A percentile compares a stretch with the other conserved stretches of the same genome.
These are phyloP conservation scores for Globisporangium viniferum DNA, from an alignment of 352 stramenopile species.

Conservation along the genomic window DNA sequence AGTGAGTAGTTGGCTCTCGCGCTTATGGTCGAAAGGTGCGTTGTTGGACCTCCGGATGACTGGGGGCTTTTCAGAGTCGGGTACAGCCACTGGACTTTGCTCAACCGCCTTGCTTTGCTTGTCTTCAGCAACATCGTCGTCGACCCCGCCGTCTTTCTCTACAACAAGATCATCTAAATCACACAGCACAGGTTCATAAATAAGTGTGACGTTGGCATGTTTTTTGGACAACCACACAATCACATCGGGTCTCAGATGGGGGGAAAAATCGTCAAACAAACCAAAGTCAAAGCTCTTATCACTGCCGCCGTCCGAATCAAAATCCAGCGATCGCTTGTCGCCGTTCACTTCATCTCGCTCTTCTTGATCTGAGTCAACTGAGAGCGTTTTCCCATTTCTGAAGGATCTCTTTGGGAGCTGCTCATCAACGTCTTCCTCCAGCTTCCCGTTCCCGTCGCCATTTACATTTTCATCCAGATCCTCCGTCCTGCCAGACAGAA, in stretches of 20 bases:
- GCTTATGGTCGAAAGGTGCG: background rate
- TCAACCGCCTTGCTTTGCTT: background rate
- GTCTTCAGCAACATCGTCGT: background rate
- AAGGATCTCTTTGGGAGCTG: constrained; percentile 16
- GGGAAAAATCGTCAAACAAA: constrained; percentile 15
- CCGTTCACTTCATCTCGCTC: background rate
- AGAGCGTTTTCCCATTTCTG: background rate
- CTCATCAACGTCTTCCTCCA: background rate
- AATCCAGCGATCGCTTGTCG: background rate
- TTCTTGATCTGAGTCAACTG: background rate
- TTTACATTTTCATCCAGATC: constrained; percentile 7
- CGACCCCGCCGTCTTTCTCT: constrained; percentile 4
- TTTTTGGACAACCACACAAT: background rate
- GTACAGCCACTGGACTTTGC: background rate
- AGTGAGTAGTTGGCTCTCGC: background rate
- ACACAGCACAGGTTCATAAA: no score
- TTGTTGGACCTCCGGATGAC: background rate
- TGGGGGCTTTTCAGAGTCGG: background rate
- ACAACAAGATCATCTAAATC: constrained; percentile 36
- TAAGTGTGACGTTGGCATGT: no score
- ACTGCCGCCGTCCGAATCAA: background rate
- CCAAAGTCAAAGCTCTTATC: constrained; percentile 51
- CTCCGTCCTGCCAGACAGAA: constrained; percentile 28
- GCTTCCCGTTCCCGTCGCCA: background rate
- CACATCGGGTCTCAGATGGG: no score